These are phyloP conservation scores for Parastagonospora nodorum DNA, from an alignment of 2,329 filamentous ascomycete genomes.

Conservation along the genomic window DNA sequence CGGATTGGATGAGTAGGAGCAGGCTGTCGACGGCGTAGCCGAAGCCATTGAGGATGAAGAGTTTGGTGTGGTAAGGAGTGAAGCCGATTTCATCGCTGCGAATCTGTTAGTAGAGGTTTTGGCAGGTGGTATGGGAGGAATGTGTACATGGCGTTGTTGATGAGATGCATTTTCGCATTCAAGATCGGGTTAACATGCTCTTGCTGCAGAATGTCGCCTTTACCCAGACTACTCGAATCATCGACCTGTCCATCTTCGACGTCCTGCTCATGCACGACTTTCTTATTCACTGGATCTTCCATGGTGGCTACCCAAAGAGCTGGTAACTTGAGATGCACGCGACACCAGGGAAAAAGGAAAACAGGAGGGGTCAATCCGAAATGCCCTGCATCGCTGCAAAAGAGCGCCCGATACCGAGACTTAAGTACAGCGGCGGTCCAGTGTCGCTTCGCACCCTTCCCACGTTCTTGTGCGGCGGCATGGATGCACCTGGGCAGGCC, in stretches of 20 bases:
- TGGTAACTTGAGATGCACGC: not conserved
- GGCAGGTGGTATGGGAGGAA: conserved; percentile 45
- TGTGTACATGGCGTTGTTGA: conserved; percentile 60
- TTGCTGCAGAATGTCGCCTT: conserved; percentile 60
- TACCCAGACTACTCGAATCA: conserved; percentile 24
- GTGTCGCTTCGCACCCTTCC: not conserved
- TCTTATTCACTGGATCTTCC: not conserved
- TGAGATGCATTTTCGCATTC: conserved; percentile 69
- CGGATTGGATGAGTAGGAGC: conserved; percentile 65
- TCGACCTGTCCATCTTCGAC: conserved; percentile 10
- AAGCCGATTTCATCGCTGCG: conserved; percentile 48
- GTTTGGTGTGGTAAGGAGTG: conserved; percentile 60
- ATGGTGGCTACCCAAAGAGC: not conserved
- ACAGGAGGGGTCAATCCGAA: not conserved
- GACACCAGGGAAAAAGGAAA: not conserved
- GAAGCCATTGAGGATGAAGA: conserved; percentile 66
- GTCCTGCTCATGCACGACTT: conserved; percentile 12
- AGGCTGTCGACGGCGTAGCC: conserved; percentile 64
- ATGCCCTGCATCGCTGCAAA: too few relatives aligned
- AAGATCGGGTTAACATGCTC: conserved; percentile 66
- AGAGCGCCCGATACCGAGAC: too few relatives aligned
- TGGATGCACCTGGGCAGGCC: not conserved
- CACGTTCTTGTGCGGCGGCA: not conserved
- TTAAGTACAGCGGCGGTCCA: not conserved
- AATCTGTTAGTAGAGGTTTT: not conserved